Percentiles rank a stretch among this genome's conserved stretches.
These are phyloP conservation scores for Xylariaceae sp. DNA, from an alignment of 2,329 filamentous ascomycete genomes.

Conservation along the genomic window DNA sequence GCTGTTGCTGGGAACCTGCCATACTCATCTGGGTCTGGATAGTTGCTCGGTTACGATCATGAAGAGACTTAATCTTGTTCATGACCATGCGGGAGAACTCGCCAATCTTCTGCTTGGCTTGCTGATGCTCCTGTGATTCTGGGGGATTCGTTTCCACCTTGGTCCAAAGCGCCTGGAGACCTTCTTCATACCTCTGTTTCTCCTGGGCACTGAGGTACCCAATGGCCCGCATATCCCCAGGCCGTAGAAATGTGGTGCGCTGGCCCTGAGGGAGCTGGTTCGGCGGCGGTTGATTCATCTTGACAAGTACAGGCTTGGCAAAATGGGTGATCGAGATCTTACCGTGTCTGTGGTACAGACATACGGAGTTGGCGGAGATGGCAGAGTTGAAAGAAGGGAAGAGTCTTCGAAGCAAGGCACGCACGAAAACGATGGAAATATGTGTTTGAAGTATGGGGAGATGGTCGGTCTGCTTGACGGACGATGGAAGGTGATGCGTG, in stretches of 20 bases:
- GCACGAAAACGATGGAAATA: neutral
- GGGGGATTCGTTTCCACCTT: conserved; percentile 44
- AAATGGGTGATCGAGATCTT: neutral
- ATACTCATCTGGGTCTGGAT: conserved; percentile 7
- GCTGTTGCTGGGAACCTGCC: conserved; percentile 6
- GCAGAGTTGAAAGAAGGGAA: neutral
- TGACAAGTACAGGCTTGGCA: neutral
- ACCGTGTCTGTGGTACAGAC: too few species aligned
- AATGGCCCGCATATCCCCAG: conserved; percentile 48
- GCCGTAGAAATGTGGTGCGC: conserved; percentile 33
- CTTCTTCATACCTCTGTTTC: conserved; percentile 54
- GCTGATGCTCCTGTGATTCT: conserved; percentile 43
- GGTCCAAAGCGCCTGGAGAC: conserved; percentile 48
- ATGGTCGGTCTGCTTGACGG: neutral
- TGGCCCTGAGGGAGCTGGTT: conserved; percentile 23
- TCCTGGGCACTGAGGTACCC: conserved; percentile 49
- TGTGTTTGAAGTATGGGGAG: neutral
- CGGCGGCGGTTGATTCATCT: conserved; percentile 19
- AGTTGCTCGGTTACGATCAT: conserved; percentile 27
- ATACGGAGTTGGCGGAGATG: too few species aligned
- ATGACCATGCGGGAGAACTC: conserved; percentile 57
- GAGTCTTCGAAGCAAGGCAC: too few species aligned
- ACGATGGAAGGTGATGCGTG: neutral
- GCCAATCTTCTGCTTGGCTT: conserved; percentile 52
- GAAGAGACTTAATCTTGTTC: conserved; percentile 40